These are phyloP conservation scores for Trypanosoma boissoni DNA, from an alignment of 208 protist species.

Conservation along the genomic window DNA sequence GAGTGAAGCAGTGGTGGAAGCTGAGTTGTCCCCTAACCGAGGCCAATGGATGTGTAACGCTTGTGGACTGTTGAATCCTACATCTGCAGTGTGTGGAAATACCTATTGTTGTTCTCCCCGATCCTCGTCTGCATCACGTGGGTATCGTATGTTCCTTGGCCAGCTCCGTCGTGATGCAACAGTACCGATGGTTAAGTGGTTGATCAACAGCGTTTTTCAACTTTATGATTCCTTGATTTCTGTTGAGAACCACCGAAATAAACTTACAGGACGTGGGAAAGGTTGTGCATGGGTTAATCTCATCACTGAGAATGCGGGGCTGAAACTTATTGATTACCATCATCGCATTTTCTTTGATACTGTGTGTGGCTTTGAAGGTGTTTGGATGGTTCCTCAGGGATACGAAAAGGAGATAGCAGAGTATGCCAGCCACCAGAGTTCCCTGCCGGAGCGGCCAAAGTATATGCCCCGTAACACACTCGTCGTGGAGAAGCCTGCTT, in stretches of 20 bases:
- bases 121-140: not conserved
- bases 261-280: constrained; percentile 51
- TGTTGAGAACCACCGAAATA: constrained; percentile 73
- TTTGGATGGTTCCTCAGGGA: constrained; percentile 39
- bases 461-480: constrained; percentile 66
- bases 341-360: constrained; percentile 72
- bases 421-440: constrained; percentile 27
- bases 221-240: constrained; percentile 33
- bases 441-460: constrained; percentile 31
- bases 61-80: constrained; percentile 27
- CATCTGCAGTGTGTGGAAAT: constrained; percentile 1
- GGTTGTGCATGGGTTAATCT: constrained; percentile 73
- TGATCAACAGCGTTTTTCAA: constrained; percentile 56
- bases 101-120: not conserved
- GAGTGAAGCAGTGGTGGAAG: constrained; percentile 40
- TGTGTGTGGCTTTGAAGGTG: constrained; percentile 52
- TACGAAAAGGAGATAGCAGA: constrained; percentile 26
- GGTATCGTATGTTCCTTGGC: constrained; percentile 63
- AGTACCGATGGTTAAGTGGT: constrained; percentile 69
- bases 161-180: constrained; percentile 72
- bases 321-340: constrained; percentile 41
- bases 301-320: constrained; percentile 28
- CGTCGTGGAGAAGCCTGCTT: constrained; percentile 50
- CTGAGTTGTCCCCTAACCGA: constrained; percentile 24
- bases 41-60: constrained; percentile 23